Conservation (phyloP, 495 filamentous ascomycete species). For the Coniosporium apollinis region DNA sequence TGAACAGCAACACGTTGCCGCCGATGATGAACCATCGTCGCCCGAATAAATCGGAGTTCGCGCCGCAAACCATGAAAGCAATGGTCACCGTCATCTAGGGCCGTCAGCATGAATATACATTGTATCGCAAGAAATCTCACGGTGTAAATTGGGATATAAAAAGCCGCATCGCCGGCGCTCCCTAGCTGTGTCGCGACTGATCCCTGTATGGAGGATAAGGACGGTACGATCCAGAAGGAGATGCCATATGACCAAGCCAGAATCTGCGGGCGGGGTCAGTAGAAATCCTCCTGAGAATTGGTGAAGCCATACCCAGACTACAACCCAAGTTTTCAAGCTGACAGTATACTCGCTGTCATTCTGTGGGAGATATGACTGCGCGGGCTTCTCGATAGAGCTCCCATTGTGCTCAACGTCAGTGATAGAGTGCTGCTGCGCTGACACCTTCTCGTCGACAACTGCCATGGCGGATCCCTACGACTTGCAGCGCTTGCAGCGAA, state of each 20-base stretch:
- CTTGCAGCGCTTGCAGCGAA: no score
- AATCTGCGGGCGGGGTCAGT: slow-evolving; percentile 5
- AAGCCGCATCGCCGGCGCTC: slow-evolving; percentile 11
- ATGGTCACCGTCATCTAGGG: slow-evolving; percentile 15
- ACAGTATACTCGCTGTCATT: no score
- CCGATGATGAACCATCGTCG: slow-evolving; percentile 14
- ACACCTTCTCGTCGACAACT: no score
- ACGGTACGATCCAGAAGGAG: slow-evolving; percentile 22
- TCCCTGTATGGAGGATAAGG: slow-evolving; percentile 11
- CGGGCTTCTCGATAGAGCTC: no score
- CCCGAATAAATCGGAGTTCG: slow-evolving; percentile 17
- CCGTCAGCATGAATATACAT: no score
- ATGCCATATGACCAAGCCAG: slow-evolving; percentile 20
- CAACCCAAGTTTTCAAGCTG: slow-evolving; percentile 1
- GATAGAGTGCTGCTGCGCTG: no score
- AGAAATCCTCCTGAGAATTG: not conserved
- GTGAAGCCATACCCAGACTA: not conserved
- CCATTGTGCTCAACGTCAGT: no score
- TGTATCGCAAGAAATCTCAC: slow-evolving; percentile 3
- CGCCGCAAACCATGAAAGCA: slow-evolving; percentile 18
- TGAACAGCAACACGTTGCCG: slow-evolving; percentile 12
- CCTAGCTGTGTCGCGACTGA: slow-evolving; percentile 17
- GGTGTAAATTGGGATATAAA: slow-evolving; percentile 17
- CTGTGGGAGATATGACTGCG: no score
- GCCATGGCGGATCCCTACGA: no score